Conservation (phyloP, 2,329 filamentous ascomycete species). For the Ambrosiella xylebori region DNA sequence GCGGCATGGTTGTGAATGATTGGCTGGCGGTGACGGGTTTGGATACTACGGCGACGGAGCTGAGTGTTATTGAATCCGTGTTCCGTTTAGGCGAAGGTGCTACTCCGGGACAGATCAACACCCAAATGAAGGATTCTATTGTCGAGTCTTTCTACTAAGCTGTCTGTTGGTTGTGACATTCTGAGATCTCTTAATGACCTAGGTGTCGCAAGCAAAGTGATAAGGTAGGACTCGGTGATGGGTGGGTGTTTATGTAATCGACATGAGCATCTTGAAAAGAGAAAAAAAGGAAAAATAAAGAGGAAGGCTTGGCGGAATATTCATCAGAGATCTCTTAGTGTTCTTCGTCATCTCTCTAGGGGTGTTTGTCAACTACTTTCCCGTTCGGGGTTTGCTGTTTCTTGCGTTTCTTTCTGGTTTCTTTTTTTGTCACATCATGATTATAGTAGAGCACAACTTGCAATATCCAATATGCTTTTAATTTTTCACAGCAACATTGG, state of each 20-base stretch:
- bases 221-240: neutral
- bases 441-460: neutral
- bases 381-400: neutral
- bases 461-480: neutral
- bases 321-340: neutral
- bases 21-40: slow-evolving; percentile 88
- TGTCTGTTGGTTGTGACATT: neutral
- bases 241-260: neutral
- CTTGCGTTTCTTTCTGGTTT: neutral
- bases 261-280: neutral
- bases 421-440: neutral
- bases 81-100: slow-evolving; percentile 84
- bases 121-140: slow-evolving; percentile 88
- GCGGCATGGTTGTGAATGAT: slow-evolving; percentile 91
- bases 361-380: neutral
- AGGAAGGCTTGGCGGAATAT: neutral
- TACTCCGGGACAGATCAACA: slow-evolving; percentile 62
- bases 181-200: neutral
- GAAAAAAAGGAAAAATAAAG: neutral
- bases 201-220: neutral
- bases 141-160: slow-evolving; percentile 92
- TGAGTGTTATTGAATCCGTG: slow-evolving; percentile 90
- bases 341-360: neutral
- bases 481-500: no score
- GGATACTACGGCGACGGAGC: slow-evolving; percentile 83